Evolutionary conservation across 371 early-diverging fungal genomes (phyloP).

Genomic region (Saksenaea vasiformis): DNA sequence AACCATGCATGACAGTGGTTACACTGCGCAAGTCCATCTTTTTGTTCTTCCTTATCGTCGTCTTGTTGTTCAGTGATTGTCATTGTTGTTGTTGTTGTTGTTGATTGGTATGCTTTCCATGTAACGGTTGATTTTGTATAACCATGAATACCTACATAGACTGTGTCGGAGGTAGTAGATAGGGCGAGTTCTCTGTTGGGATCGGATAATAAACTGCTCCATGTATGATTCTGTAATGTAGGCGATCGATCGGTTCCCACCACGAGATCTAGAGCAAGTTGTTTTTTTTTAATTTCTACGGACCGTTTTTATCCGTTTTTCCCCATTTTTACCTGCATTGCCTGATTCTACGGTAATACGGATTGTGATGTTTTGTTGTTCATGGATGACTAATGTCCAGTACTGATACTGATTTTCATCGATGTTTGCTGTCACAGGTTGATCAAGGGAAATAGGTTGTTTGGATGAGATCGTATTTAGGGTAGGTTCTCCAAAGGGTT

Average conservation of each 20-base stretch:
- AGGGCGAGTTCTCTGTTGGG: constrained; percentile 23
- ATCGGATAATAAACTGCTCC: constrained; percentile 37
- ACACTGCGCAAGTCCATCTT: constrained; percentile 62
- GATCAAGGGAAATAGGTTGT: not conserved
- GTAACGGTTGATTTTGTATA: constrained; percentile 18
- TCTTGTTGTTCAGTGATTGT: not conserved
- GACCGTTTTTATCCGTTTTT: no score
- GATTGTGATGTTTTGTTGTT: constrained; percentile 9
- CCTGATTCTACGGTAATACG: constrained; percentile 28
- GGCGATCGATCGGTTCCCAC: constrained; percentile 26
- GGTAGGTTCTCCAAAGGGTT: constrained; percentile 38
- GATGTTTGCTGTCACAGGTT: constrained; percentile 6
- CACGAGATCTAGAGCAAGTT: constrained; percentile 32
- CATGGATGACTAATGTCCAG: constrained; percentile 27
- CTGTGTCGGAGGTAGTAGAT: not conserved
- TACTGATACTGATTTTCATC: constrained; percentile 26
- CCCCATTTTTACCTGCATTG: constrained; percentile 49
- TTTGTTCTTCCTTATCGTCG: constrained; percentile 5
- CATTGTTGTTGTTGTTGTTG: not conserved
- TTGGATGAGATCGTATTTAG: not conserved
- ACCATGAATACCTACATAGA: constrained; percentile 51
- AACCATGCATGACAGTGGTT: constrained; percentile 74
- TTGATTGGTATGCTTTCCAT: constrained; percentile 25
- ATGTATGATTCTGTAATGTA: constrained; percentile 36
- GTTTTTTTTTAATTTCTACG: not conserved